Evolutionary conservation across 1,284 basidiomycete species (phyloP).

Genomic region (Pascua guehoae): DNA sequence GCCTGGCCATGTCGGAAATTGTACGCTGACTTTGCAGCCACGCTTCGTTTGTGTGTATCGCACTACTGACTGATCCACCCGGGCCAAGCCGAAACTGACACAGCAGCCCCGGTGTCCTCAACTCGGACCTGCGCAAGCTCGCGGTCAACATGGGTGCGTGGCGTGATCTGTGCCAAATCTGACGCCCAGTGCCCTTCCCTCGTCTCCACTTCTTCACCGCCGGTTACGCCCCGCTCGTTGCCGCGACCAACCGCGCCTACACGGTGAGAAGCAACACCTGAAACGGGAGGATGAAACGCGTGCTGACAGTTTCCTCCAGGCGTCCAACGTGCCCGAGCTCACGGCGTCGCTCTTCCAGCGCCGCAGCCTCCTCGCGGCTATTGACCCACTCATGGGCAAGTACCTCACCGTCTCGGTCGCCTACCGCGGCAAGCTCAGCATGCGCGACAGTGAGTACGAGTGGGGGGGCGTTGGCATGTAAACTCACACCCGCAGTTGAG

Average conservation of each 20-base stretch:
- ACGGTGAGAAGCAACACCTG: slow-evolving; percentile 7
- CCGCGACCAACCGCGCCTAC: slow-evolving; percentile 63
- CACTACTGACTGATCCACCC: background rate
- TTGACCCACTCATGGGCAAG: slow-evolving; percentile 42
- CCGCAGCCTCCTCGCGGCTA: slow-evolving; percentile 36
- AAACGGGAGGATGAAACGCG: too few relatives aligned
- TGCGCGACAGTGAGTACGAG: slow-evolving; percentile 35
- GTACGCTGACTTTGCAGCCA: slow-evolving; percentile 28
- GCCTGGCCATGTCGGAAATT: background rate
- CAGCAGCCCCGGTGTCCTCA: slow-evolving; percentile 79
- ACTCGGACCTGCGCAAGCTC: slow-evolving; percentile 89
- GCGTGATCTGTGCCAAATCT: too few relatives aligned
- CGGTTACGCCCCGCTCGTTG: slow-evolving; percentile 76
- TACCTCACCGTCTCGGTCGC: slow-evolving; percentile 46
- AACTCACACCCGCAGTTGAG: slow-evolving; percentile 26
- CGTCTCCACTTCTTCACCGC: slow-evolving; percentile 89
- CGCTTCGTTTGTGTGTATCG: slow-evolving; percentile 36
- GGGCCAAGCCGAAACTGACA: slow-evolving; percentile 1
- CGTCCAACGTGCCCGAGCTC: slow-evolving; percentile 37
- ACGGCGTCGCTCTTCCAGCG: slow-evolving; percentile 41
- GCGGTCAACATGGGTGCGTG: slow-evolving; percentile 69
- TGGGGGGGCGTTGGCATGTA: too few relatives aligned
- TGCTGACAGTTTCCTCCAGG: slow-evolving; percentile 11
- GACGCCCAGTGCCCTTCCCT: slow-evolving; percentile 67
- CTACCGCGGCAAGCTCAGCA: slow-evolving; percentile 43